These are phyloP conservation scores for Amphibolis antarctica DNA, from an alignment of 106 monocot species.

Conservation along the genomic window DNA sequence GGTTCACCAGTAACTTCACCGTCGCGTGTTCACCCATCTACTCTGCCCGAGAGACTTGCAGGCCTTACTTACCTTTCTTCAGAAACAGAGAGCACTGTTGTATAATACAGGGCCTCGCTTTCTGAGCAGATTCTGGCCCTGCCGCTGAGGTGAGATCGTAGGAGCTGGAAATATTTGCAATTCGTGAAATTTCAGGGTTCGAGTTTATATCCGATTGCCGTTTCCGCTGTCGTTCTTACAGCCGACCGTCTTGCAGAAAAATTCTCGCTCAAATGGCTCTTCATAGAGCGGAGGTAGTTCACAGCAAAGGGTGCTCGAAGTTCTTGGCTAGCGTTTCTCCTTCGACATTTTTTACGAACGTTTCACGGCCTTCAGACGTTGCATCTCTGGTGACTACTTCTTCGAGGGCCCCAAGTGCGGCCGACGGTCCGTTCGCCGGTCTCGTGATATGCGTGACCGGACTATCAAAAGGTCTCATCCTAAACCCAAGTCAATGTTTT, in stretches of 20 bases:
- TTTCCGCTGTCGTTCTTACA: not conserved
- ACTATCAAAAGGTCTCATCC: slow-evolving; percentile 76
- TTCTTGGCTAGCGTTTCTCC: slow-evolving; percentile 25
- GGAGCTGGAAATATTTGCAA: not conserved
- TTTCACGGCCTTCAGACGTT: slow-evolving; percentile 11
- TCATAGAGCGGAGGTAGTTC: slow-evolving; percentile 44
- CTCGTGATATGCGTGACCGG: slow-evolving; percentile 90
- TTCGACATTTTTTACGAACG: slow-evolving; percentile 16
- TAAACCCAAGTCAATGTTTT: not conserved
- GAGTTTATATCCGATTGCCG: not conserved
- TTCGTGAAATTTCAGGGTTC: not conserved
- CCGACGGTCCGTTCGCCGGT: slow-evolving; percentile 50
- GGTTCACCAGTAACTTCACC: not conserved
- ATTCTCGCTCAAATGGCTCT: slow-evolving; percentile 1
- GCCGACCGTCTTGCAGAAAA: not conserved
- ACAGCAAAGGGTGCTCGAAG: slow-evolving; percentile 70
- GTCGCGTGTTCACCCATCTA: not conserved
- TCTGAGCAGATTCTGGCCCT: not conserved
- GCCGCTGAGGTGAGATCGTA: no score
- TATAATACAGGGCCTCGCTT: not conserved
- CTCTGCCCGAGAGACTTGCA: not conserved
- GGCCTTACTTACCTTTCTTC: no score
- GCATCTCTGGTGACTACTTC: slow-evolving; percentile 28
- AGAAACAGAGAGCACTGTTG: not conserved
- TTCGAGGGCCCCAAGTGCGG: not conserved